phyloP scores from a whole-genome alignment of 2,329 filamentous ascomycete genomes.

The Cercospora beticola region DNA sequence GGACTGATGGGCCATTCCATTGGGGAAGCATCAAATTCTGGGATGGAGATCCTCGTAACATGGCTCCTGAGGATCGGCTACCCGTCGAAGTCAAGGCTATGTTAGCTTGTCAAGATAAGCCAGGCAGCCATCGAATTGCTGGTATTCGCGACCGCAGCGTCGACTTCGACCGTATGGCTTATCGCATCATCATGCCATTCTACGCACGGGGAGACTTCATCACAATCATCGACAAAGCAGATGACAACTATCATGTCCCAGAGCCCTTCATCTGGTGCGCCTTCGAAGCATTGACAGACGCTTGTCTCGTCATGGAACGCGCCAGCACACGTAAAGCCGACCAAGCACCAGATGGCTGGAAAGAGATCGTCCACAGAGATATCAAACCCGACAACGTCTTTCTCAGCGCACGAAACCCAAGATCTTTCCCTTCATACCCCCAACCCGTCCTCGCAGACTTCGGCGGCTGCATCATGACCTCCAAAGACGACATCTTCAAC shows the following conservation, averaged over 20 bases:
- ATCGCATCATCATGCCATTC: conserved; percentile 7
- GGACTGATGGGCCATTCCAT: not conserved
- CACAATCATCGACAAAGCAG: not conserved
- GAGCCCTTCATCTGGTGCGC: conserved; percentile 13
- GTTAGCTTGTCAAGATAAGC: not conserved
- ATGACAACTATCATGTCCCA: not conserved
- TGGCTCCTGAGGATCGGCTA: not conserved
- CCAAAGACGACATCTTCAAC: conserved; percentile 2
- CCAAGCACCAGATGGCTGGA: not conserved
- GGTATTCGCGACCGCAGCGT: not conserved
- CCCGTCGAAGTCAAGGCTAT: conserved; percentile 4
- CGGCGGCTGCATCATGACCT: conserved; percentile 7
- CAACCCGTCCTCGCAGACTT: conserved; percentile 14
- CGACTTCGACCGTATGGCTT: conserved; percentile 6
- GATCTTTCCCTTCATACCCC: not conserved
- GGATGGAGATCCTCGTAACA: conserved; percentile 4
- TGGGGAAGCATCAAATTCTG: conserved; percentile 2
- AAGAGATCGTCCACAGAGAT: conserved; percentile 19
- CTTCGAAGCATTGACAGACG: conserved; percentile 1
- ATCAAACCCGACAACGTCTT: conserved; percentile 17
- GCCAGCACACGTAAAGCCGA: not conserved
- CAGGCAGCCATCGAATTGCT: not conserved
- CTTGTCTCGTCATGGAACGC: conserved; percentile 13
- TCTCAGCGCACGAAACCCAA: not conserved
- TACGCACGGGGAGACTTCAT: not conserved